phyloP scores from a whole-genome alignment of 192 early-diverging fungal species.

The Rhizophlyctis rosea region DNA sequence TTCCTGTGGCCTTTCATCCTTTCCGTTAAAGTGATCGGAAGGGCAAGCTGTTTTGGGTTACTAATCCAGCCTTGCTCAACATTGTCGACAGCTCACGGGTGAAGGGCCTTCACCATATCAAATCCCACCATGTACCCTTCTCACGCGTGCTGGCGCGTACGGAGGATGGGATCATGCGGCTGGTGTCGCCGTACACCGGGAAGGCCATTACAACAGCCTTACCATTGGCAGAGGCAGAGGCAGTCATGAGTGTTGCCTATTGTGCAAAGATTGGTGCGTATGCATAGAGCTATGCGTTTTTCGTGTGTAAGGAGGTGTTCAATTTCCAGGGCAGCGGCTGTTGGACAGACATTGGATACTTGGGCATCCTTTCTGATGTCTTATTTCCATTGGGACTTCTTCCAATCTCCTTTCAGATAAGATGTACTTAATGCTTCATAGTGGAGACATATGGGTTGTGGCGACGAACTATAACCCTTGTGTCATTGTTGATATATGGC shows the following conservation, averaged over 20 bases:
- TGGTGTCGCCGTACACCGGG: conserved; percentile 40
- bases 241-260: conserved; percentile 33
- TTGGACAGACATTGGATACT: neutral
- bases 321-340: neutral
- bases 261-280: conserved; percentile 33
- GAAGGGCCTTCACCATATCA: conserved; percentile 16
- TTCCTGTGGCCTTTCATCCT: no score
- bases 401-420: conserved; percentile 18
- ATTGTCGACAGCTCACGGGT: conserved; percentile 28
- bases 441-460: conserved; percentile 50
- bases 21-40: no score
- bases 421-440: conserved; percentile 47
- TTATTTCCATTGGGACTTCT: neutral
- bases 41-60: neutral
- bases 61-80: neutral
- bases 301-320: neutral
- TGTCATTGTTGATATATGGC: conserved; percentile 50
- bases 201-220: conserved; percentile 48
- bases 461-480: conserved; percentile 45
- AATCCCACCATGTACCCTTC: conserved; percentile 17
- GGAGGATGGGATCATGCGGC: conserved; percentile 48
- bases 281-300: neutral
- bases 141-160: conserved; percentile 38
- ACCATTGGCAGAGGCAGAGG: conserved; percentile 50
- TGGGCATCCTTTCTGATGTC: conserved; percentile 4